Base-by-base conservation (phyloP, 2,329 filamentous ascomycete species). In the Diatrype stigma region DNA sequence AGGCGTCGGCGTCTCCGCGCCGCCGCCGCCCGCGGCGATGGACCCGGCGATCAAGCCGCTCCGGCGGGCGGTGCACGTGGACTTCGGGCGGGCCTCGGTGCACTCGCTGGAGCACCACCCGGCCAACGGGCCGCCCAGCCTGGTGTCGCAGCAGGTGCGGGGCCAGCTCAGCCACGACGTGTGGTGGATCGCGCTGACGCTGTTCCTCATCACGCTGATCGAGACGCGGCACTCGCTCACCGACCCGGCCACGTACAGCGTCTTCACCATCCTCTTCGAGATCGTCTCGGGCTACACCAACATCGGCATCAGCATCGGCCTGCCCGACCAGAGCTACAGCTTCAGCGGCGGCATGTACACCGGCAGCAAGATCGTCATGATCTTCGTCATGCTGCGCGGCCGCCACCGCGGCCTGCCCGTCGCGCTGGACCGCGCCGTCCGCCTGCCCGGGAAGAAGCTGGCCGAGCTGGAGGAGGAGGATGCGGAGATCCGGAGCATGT, bases 91-190 rank as follows among this genome's bases (percentile, higher is more conserved):
- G 23, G 51, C 45, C 22, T 60, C 56, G 23, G 42, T 56, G n/a
- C 54, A 58, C 51, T 58, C 58, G 8, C 54, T 60, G n/a, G 22
- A 53, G 35, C 30, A 48, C 46, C 56, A 54, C 32, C 54, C 53
- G 4, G 38, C 50, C 21, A 55, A 55, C 10, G 51, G 30, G 14
- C 53, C 45, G 47, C 64, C 19, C 61, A 64, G 73, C 53, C 79
- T 81, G 48, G 68, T 82, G 14, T 72, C 73, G 38, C 74, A 79
- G 54, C 82, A 87, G 61, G 70, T 86, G 21, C 78, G 81, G n/a
- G 77, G 78, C 6, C 84, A 87, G 63, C 74, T 87, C 2, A 79
- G 81, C 28, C 82, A 87, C 63, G 85, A 87, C 60, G 70, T 87
- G 16, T 87, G 84, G 84, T 82, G 77, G 70, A 78, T 87, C 14